Evolutionary conservation across 108 stramenopile species (phyloP).

Genomic region (Pseudonitzschia delicatissima): DNA sequence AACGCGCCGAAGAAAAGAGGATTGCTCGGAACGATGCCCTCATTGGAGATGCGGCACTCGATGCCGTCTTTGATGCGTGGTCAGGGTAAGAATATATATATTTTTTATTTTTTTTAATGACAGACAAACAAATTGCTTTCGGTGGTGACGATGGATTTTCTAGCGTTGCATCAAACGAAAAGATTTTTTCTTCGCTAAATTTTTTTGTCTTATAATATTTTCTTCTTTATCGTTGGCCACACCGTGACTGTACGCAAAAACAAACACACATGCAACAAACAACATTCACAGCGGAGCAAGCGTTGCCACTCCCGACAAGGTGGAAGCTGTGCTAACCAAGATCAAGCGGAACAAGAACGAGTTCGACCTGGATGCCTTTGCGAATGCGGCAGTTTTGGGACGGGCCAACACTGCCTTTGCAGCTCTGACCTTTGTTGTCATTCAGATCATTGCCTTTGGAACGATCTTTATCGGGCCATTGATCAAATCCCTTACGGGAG

Average conservation of each 20-base stretch:
- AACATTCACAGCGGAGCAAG: conserved; percentile 15
- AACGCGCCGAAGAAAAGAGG: conserved; percentile 14
- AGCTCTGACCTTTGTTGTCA: conserved; percentile 34
- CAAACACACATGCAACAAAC: too few species aligned
- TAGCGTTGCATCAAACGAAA: too few species aligned
- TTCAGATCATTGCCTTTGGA: conserved; percentile 37
- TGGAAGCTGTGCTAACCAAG: conserved; percentile 13
- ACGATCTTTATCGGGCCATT: conserved; percentile 32
- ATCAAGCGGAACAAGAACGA: conserved; percentile 12
- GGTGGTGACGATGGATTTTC: too few species aligned
- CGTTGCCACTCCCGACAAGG: conserved; percentile 48
- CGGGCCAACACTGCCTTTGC: conserved; percentile 33
- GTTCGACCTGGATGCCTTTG: conserved; percentile 30
- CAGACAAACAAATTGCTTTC: too few species aligned
- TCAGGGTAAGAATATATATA: conserved; percentile 33
- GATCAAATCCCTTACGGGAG: too few species aligned
- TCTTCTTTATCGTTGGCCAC: too few species aligned
- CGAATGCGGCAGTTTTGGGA: conserved; percentile 26
- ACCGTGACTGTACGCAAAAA: too few species aligned
- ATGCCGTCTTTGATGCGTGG: conserved; percentile 51
- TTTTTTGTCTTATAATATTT: too few species aligned
- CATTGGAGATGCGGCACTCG: conserved; percentile 41
- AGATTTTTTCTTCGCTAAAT: too few species aligned
- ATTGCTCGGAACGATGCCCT: conserved; percentile 17
- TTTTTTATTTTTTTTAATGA: too few species aligned